Conservation (phyloP, 2,329 filamentous ascomycete species). For the Aaosphaeria arxii region DNA sequence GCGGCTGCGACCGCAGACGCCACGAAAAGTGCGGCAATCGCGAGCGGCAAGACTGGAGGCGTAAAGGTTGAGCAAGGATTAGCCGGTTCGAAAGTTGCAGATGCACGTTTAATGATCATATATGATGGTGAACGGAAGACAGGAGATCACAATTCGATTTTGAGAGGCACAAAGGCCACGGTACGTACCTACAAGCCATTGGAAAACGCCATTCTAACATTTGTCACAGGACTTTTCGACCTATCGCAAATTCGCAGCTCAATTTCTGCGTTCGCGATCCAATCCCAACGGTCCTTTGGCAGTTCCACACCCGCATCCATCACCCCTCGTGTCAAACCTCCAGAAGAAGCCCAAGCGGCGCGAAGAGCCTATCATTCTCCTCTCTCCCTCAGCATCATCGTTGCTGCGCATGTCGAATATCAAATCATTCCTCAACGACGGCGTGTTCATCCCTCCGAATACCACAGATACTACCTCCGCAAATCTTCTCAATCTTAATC, state of each 20-base stretch:
- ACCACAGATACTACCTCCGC: constrained; percentile 59
- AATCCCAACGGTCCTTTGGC: constrained; percentile 37
- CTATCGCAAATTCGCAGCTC: constrained; percentile 78
- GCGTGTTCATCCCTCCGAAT: constrained; percentile 76
- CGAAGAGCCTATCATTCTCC: constrained; percentile 81
- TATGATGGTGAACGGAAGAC: constrained; percentile 89
- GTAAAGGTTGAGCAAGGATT: constrained; percentile 39
- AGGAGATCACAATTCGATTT: constrained; percentile 85
- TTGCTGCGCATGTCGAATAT: constrained; percentile 94
- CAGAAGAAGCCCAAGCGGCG: constrained; percentile 44
- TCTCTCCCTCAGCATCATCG: constrained; percentile 93
- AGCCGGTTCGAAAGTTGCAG: constrained; percentile 49
- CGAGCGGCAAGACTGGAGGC: constrained; percentile 47
- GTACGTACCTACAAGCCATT: constrained; percentile 49
- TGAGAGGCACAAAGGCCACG: constrained; percentile 84
- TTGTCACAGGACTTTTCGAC: constrained; percentile 79
- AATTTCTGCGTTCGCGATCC: constrained; percentile 63
- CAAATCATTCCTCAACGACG: constrained; percentile 86
- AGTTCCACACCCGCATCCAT: constrained; percentile 23
- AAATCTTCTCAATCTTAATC: constrained; percentile 83
- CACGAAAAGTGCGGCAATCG: constrained; percentile 52
- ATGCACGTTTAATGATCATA: constrained; percentile 80
- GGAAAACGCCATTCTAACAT: constrained; percentile 8
- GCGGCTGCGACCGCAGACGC: constrained; percentile 48
- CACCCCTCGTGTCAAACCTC: constrained; percentile 38